phyloP scores from a whole-genome alignment of 148 eudicot species.

The Pharnaceum exiguum region DNA sequence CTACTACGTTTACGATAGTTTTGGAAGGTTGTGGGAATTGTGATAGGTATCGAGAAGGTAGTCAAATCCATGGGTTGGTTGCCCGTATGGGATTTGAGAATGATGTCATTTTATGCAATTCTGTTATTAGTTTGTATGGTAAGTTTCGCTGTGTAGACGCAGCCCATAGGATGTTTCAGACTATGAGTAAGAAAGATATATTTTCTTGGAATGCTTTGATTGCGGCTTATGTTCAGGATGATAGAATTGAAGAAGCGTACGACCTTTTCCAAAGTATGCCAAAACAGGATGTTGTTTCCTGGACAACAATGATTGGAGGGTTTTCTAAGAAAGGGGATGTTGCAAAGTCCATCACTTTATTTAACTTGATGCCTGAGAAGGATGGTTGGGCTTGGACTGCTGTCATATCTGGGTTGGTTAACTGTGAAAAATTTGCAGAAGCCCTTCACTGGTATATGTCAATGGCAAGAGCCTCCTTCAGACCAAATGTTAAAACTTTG shows the following conservation, averaged over 20 bases:
- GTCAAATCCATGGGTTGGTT: slow-evolving; percentile 52
- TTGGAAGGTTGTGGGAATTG: slow-evolving; percentile 49
- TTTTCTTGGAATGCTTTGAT: slow-evolving; percentile 52
- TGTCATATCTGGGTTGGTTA: slow-evolving; percentile 52
- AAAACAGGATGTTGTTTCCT: slow-evolving; percentile 41
- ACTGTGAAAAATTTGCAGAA: slow-evolving; percentile 32
- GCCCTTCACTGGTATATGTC: slow-evolving; percentile 43
- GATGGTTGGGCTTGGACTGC: slow-evolving; percentile 72
- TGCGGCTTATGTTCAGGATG: slow-evolving; percentile 35
- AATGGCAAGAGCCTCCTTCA: slow-evolving; percentile 36
- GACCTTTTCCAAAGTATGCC: slow-evolving; percentile 36
- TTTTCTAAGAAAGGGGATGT: slow-evolving; percentile 38
- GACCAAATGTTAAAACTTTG: slow-evolving; percentile 48
- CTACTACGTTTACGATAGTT: slow-evolving; percentile 36
- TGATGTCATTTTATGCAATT: slow-evolving; percentile 47
- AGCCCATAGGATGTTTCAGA: slow-evolving; percentile 30
- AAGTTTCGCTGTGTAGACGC: slow-evolving; percentile 39
- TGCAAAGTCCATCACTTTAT: slow-evolving; percentile 33
- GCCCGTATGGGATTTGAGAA: slow-evolving; percentile 38
- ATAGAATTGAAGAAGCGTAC: slow-evolving; percentile 35
- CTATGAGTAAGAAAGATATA: slow-evolving; percentile 35
- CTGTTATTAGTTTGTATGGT: slow-evolving; percentile 52
- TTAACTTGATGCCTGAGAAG: slow-evolving; percentile 38
- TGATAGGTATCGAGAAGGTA: slow-evolving; percentile 38
- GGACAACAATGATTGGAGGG: slow-evolving; percentile 64